Percentiles rank a stretch among this genome's conserved stretches.
Conservation (phyloP, 2,329 filamentous ascomycete genomes). For the Incumbomyces lentus region DNA sequence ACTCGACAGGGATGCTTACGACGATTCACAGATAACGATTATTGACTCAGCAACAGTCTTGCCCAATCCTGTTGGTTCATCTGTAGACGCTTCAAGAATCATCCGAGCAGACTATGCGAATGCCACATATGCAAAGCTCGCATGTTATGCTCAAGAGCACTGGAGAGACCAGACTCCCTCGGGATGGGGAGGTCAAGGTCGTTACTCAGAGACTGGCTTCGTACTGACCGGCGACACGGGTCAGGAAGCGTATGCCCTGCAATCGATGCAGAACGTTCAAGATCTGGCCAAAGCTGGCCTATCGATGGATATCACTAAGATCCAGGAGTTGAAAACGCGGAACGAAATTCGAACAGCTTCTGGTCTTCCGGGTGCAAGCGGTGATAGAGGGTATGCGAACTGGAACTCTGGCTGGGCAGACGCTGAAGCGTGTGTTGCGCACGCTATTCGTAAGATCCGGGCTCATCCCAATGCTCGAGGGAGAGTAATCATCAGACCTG, state of each 20-base stretch:
- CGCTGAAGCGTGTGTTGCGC: constrained; percentile 32
- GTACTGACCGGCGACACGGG: constrained; percentile 27
- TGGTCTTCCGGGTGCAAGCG: constrained; percentile 15
- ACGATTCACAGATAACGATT: constrained; percentile 39
- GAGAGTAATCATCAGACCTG: constrained; percentile 28
- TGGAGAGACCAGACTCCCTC: constrained; percentile 16
- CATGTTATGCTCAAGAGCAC: constrained; percentile 51
- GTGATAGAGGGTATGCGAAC: constrained; percentile 33
- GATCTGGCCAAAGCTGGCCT: constrained; percentile 21
- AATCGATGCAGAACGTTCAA: constrained; percentile 14
- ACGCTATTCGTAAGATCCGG: constrained; percentile 27
- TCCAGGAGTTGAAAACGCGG: constrained; percentile 5
- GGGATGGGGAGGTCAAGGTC: constrained; percentile 32
- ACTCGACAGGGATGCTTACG: constrained; percentile 39
- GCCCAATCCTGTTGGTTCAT: constrained; percentile 49
- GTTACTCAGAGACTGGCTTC: constrained; percentile 36
- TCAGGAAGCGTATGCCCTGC: constrained; percentile 11
- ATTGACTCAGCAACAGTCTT: constrained; percentile 46
- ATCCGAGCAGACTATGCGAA: constrained; percentile 72
- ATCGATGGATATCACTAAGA: constrained; percentile 3
- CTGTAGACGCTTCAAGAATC: constrained; percentile 52
- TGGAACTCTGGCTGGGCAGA: constrained; percentile 38
- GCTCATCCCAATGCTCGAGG: constrained; percentile 19
- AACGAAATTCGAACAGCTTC: constrained; percentile 14
- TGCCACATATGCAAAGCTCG: constrained; percentile 63